Base-by-base conservation (phyloP, 345 rosid genomes). In the Iberis pinnata region DNA sequence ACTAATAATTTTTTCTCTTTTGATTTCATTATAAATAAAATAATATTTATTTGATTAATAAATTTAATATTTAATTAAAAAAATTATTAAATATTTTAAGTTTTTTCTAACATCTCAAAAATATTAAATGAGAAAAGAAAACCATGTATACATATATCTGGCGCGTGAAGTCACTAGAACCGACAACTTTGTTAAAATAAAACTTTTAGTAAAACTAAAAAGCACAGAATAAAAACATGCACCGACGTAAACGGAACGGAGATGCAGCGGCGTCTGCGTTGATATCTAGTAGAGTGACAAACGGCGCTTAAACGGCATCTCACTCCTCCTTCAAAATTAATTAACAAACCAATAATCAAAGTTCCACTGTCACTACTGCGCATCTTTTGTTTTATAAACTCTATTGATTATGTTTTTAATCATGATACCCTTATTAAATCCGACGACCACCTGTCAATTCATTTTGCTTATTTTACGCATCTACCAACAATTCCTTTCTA, bases 211-310 rank as follows among this genome's bases (percentile, higher is more conserved):
- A n/a, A n/a, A n/a, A n/a, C n/a, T n/a, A n/a, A n/a, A n/a, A n/a
- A n/a, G n/a, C n/a, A n/a, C n/a, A n/a, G 33, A 9, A 29, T 29
- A 7, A 29, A 29, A 29, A 54, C 67, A 68, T 32, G 58, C 67
- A 55, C 72, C 72, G 67, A 68, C 68, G 72, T 68, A 68, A 68
- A 68, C 72, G 68, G 68, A 68, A 61, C 72, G 72, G 58, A 54
- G 67, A 68, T 68, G 3, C 25, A 61, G 58, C 58, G 62, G 42
- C 67, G 33, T 12, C 9, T 39, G 18, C 27, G 11, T 67, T 27
- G 20, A 31, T 20, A 39, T 64, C 18, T 5, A 15, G 1, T 2
- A n/a, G n/a, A 59, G 53, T 14, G 56, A 67, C 65, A 67, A 58
- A 67, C 65, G 71, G 71, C 61, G 61, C 49, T 58, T 65, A 43